Evolutionary conservation across 441 rosid genomes (phyloP).

Genomic region (Populus hybrid): DNA sequence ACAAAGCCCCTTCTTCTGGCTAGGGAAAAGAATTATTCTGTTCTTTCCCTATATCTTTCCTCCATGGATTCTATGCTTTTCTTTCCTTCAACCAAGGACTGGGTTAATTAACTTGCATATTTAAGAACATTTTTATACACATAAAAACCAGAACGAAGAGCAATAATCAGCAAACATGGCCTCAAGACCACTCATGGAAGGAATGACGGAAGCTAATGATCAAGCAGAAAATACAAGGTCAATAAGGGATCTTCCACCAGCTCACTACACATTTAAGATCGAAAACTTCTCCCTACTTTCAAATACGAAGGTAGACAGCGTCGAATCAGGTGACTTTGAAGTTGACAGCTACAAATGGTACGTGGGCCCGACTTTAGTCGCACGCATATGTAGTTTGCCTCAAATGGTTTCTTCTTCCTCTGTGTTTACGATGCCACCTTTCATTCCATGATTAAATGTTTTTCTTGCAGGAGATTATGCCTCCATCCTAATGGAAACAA

Average conservation of each 20-base stretch:
- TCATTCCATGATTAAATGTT: too few relatives aligned
- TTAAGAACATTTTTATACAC: not conserved
- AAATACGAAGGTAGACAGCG: not conserved
- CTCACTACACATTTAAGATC: not conserved
- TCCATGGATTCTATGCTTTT: not conserved
- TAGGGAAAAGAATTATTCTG: not conserved
- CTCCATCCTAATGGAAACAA: constrained; percentile 15
- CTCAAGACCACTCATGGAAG: not conserved
- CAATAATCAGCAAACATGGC: not conserved
- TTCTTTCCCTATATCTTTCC: not conserved
- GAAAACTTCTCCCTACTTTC: constrained; percentile 1
- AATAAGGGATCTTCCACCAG: constrained; percentile 1
- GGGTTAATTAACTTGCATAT: not conserved
- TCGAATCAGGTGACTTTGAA: constrained; percentile 2
- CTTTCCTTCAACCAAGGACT: not conserved
- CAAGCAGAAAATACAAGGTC: not conserved
- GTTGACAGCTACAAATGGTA: constrained; percentile 4
- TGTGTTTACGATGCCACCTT: not conserved
- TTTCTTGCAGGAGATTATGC: constrained; percentile 4
- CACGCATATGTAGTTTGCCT: not conserved
- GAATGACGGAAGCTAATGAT: not conserved
- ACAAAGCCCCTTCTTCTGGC: not conserved
- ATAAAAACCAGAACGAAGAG: not conserved
- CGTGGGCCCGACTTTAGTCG: not conserved
- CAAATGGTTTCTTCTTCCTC: not conserved